Conservation (phyloP, 257 asterid species). For the Solanum lignicaule region DNA sequence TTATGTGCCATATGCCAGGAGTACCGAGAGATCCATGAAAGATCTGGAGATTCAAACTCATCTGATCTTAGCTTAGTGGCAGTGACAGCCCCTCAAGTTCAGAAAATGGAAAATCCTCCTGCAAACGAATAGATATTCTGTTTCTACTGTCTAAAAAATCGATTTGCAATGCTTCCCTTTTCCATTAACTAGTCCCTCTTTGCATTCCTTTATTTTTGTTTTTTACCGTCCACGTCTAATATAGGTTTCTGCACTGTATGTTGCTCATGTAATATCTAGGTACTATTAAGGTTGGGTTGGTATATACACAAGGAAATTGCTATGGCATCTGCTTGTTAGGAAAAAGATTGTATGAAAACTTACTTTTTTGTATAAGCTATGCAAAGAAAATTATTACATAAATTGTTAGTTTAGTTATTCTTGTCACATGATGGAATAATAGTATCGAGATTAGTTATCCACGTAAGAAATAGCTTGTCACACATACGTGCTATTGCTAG, state of each 20-base stretch:
- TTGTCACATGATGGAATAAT: neutral
- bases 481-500: neutral
- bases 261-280: neutral
- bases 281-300: neutral
- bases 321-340: neutral
- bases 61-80: conserved; percentile 32
- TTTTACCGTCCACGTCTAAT: neutral
- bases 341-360: neutral
- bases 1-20: conserved; percentile 90
- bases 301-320: neutral
- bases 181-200: neutral
- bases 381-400: neutral
- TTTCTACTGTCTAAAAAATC: neutral
- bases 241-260: neutral
- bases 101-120: conserved; percentile 59
- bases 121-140: conserved; percentile 1
- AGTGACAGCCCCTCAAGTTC: conserved; percentile 63
- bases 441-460: neutral
- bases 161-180: neutral
- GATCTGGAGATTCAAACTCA: conserved; percentile 31
- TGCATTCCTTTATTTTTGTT: neutral
- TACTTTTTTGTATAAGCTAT: neutral
- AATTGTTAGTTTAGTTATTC: neutral
- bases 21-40: conserved; percentile 79
- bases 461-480: neutral